Conservation (phyloP, 2,329 filamentous ascomycete species). For the Phialocephala subalpina region DNA sequence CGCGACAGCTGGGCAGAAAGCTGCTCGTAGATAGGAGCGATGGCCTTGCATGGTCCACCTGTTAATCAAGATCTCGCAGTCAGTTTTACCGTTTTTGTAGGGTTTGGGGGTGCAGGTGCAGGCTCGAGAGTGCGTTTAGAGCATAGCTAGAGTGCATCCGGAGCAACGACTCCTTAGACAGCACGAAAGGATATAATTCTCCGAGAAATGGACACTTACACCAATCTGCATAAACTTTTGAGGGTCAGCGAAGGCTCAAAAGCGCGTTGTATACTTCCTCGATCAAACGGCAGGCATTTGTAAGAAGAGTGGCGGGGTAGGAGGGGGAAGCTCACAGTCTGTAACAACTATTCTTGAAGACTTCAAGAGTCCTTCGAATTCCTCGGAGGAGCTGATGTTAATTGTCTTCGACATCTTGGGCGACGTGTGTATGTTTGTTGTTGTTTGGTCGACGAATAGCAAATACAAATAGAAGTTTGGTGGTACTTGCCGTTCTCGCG, state of each 20-base stretch:
- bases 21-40: conserved; percentile 83
- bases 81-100: too few relatives aligned
- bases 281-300: conserved; percentile 14
- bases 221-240: conserved; percentile 85
- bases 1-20: conserved; percentile 76
- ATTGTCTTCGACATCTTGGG: conserved; percentile 46
- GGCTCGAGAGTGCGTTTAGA: too few relatives aligned
- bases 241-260: conserved; percentile 26
- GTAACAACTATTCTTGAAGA: conserved; percentile 82
- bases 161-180: too few relatives aligned
- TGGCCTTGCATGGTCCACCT: conserved; percentile 81
- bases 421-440: background rate
- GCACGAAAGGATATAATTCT: too few relatives aligned
- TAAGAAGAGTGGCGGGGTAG: conserved; percentile 37
- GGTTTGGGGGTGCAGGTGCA: too few relatives aligned
- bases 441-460: conserved; percentile 10
- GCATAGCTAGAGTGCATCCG: too few relatives aligned
- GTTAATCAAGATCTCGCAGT: too few relatives aligned
- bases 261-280: background rate
- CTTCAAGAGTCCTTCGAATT: conserved; percentile 74
- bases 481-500: conserved; percentile 10
- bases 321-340: conserved; percentile 74
- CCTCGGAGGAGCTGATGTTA: conserved; percentile 61
- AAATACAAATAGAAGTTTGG: background rate
- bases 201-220: too few relatives aligned